Base-by-base conservation (phyloP, 352 stramenopile genomes). In the Phytophthora cajani region DNA sequence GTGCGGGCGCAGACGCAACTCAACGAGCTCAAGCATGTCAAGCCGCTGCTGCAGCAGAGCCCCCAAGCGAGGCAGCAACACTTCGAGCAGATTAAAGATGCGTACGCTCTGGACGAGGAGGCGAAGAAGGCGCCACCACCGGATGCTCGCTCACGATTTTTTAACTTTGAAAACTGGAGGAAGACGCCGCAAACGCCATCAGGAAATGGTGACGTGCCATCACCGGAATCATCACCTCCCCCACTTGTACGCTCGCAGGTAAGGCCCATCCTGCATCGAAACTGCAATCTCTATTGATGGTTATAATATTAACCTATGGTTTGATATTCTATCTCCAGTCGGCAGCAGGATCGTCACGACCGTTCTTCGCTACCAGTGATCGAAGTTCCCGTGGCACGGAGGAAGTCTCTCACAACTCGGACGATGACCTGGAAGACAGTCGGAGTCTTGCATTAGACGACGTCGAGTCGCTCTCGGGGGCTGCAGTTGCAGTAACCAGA, bases 1-100 rank as follows among this genome's bases (percentile, higher is more conserved):
- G 58, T 73, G 23, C 52, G 58, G 16, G 19, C 66, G 7, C 57
- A 76, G 10, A 63, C 71, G 6, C 54, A 66, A 23, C 62, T 89
- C 16, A 83, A 90, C 52, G 80, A 87, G 12, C 38, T 88, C 0
- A 80, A 77, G 51, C 74, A 78, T 38, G 53, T 75, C 2, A 78
- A 72, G 27, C 65, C 59, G 9, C 40, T 66, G 17, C 38, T 69
- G 32, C 51, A 62, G 19, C 65, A 73, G 40, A 64, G 44, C 19
- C 53, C 72, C 3, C 47, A 69, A 46, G 67, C 30, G 14, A 74
- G 62, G 40, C 58, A 67, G 46, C 75, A 83, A n/a, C 62, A 86
- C 27, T 87, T 85, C 69, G 79, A 87, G 33, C 63, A 85, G 56
- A 84, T 86, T 65, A 85, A 84, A 50, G 77, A 81, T 27, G 79